Conservation (phyloP, 1,139 yeast species). For the Spencermartinsiella ligniputridi region DNA sequence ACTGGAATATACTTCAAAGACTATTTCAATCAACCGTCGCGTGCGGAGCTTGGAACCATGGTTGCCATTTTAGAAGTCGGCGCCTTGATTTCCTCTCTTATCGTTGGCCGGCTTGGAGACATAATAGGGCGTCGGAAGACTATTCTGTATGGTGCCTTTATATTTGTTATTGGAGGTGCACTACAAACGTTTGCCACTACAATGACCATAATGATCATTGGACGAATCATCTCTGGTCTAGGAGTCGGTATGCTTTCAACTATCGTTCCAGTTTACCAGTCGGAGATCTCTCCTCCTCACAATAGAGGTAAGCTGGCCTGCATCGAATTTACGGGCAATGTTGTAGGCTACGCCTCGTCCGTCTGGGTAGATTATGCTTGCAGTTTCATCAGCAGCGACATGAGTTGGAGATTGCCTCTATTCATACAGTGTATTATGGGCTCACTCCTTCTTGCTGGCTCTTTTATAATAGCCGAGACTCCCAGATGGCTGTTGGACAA, state of each 20-base stretch:
- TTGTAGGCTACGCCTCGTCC: constrained; percentile 77
- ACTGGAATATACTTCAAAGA: constrained; percentile 64
- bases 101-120: constrained; percentile 77
- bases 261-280: constrained; percentile 91
- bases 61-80: constrained; percentile 84
- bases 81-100: constrained; percentile 71
- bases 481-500: constrained; percentile 88
- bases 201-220: constrained; percentile 54
- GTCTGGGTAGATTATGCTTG: constrained; percentile 91
- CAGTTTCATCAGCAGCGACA: constrained; percentile 51
- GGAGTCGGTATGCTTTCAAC: constrained; percentile 92
- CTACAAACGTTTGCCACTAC: constrained; percentile 59
- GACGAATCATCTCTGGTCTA: constrained; percentile 77
- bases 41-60: constrained; percentile 70
- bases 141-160: constrained; percentile 73
- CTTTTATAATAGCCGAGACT: constrained; percentile 75
- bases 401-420: constrained; percentile 79
- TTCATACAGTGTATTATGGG: constrained; percentile 77
- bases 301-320: constrained; percentile 87
- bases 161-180: constrained; percentile 77
- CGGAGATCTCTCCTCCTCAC: constrained; percentile 86
- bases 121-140: constrained; percentile 75
- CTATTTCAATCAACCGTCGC: constrained; percentile 67
- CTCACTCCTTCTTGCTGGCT: constrained; percentile 59
- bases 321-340: constrained; percentile 88